These are phyloP conservation scores for Tieghemostelium lacteum DNA, from an alignment of 78 protist species.

Conservation along the genomic window DNA sequence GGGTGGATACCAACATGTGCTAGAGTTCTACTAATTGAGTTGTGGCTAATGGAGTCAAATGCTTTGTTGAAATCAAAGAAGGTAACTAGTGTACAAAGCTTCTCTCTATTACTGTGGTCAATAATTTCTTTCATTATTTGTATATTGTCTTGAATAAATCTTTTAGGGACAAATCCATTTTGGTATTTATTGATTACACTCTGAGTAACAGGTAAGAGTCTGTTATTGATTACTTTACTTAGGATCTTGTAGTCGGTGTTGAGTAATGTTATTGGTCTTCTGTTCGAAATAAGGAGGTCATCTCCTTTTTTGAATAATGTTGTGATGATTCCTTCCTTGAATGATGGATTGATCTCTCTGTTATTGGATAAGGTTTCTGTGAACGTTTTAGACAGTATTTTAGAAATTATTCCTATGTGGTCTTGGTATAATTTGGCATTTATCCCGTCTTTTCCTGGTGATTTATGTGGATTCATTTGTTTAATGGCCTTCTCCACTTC, in stretches of 20 bases:
- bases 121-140: not conserved
- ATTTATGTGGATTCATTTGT: not conserved
- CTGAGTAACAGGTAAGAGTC: not conserved
- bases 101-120: too few species aligned
- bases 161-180: not conserved
- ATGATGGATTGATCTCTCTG: not conserved
- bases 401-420: not conserved
- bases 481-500: not conserved
- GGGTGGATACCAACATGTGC: not conserved
- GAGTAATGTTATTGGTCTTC: slow-evolving; percentile 16
- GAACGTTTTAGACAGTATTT: not conserved
- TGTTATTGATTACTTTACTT: slow-evolving; percentile 5
- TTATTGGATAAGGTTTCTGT: not conserved
- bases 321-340: not conserved
- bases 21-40: not conserved
- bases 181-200: not conserved
- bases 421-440: not conserved
- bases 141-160: not conserved
- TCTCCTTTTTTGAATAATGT: slow-evolving; percentile 19
- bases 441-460: not conserved
- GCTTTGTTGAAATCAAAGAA: not conserved
- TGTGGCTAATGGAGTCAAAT: not conserved
- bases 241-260: not conserved
- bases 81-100: not conserved
- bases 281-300: not conserved